phyloP scores from a whole-genome alignment of 495 filamentous ascomycete species.

The Hamigera avellanea region DNA sequence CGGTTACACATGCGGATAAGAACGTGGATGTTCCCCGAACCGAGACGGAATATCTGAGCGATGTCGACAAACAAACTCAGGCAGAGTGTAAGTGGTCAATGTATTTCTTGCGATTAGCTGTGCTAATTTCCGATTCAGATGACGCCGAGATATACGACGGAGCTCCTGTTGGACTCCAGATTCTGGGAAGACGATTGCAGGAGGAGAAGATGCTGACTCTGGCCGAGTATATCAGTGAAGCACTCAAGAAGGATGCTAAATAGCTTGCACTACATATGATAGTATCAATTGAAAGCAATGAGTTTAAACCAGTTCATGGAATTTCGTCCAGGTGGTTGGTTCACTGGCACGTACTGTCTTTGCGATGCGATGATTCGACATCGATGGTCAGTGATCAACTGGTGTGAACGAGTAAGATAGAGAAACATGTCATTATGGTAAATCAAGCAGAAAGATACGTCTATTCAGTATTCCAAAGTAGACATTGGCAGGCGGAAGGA shows the following conservation, averaged over 20 bases:
- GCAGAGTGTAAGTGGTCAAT: slow-evolving; percentile 40
- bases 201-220: slow-evolving; percentile 42
- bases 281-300: too few species aligned
- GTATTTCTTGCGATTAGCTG: not conserved
- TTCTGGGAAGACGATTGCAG: slow-evolving; percentile 37
- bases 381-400: too few species aligned
- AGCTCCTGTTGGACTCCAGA: slow-evolving; percentile 41
- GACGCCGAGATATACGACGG: slow-evolving; percentile 42
- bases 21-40: slow-evolving; percentile 31
- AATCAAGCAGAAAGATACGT: too few species aligned
- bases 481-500: too few species aligned
- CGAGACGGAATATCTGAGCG: slow-evolving; percentile 23
- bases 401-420: too few species aligned
- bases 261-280: too few species aligned
- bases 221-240: slow-evolving; percentile 23
- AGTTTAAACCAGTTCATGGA: too few species aligned
- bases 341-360: too few species aligned
- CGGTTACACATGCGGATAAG: slow-evolving; percentile 46
- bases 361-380: too few species aligned
- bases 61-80: slow-evolving; percentile 30
- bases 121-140: slow-evolving; percentile 24
- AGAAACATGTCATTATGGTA: too few species aligned
- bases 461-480: too few species aligned
- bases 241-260: slow-evolving; percentile 9
- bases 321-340: too few species aligned